A percentile compares a stretch with the other conserved stretches of the same genome.
Evolutionary conservation across 495 filamentous ascomycete genomes (phyloP).

Genomic region (Penicillium argentinense): DNA sequence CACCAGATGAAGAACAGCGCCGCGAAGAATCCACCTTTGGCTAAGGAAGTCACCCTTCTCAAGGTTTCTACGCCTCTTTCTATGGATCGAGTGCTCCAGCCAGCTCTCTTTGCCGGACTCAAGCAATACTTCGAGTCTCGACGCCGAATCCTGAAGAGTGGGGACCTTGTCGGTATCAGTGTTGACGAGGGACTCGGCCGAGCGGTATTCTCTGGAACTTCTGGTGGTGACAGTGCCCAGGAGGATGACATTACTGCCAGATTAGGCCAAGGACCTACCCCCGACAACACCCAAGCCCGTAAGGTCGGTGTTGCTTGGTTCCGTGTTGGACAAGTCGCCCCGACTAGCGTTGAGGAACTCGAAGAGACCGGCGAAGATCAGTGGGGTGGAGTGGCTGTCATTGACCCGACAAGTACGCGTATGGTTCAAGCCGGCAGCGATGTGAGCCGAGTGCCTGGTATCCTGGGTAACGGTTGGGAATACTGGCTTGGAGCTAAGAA

Average conservation of each 20-base stretch:
- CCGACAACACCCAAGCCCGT: slow-evolving; percentile 24
- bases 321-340: slow-evolving; percentile 70
- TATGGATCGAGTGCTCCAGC: slow-evolving; percentile 79
- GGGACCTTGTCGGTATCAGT: slow-evolving; percentile 82
- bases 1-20: slow-evolving; percentile 51
- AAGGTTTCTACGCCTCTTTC: slow-evolving; percentile 87
- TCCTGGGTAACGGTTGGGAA: slow-evolving; percentile 73
- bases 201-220: slow-evolving; percentile 64
- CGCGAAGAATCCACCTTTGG: slow-evolving; percentile 69
- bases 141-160: slow-evolving; percentile 73
- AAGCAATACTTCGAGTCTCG: slow-evolving; percentile 84
- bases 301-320: slow-evolving; percentile 83
- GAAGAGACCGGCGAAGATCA: slow-evolving; percentile 60
- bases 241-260: slow-evolving; percentile 62
- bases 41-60: slow-evolving; percentile 86
- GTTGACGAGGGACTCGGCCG: slow-evolving; percentile 80
- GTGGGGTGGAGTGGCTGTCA: slow-evolving; percentile 81
- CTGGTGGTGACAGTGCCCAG: slow-evolving; percentile 56
- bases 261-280: slow-evolving; percentile 37
- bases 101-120: slow-evolving; percentile 75
- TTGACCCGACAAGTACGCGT: slow-evolving; percentile 79
- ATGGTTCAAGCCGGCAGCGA: slow-evolving; percentile 87
- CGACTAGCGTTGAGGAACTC: slow-evolving; percentile 52
- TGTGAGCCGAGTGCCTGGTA: slow-evolving; percentile 72
- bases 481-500: slow-evolving; percentile 79